A percentile compares a stretch with the other conserved stretches of the same genome.
phyloP scores from a whole-genome alignment of 768 basidiomycete species.

The Boletus vinaceobasis region DNA sequence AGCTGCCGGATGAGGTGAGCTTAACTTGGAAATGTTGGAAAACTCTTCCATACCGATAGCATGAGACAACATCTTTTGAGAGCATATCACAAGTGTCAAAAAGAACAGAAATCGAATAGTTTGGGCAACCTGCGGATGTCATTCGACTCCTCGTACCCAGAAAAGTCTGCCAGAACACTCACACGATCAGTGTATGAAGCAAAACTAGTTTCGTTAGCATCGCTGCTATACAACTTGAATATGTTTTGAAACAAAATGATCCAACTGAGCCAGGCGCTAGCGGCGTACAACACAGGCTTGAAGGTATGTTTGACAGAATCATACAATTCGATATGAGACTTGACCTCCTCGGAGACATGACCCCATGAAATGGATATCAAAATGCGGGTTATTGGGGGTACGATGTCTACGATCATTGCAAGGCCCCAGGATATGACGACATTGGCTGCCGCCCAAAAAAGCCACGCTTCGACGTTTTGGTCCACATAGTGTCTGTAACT shows the following conservation, averaged over 20 bases:
- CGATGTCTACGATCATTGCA: conserved; percentile 65
- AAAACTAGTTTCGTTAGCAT: conserved; percentile 39
- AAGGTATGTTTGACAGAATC: conserved; percentile 63
- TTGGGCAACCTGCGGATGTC: conserved; percentile 46
- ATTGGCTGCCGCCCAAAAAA: conserved; percentile 80
- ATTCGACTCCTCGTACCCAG: not conserved
- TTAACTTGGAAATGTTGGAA: not conserved
- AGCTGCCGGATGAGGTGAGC: conserved; percentile 34
- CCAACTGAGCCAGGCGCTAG: conserved; percentile 71
- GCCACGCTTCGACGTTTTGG: conserved; percentile 71
- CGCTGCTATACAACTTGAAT: conserved; percentile 50
- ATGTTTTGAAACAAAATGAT: conserved; percentile 68
- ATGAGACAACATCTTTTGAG: conserved; percentile 68
- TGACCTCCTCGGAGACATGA: conserved; percentile 67
- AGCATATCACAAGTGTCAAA: conserved; percentile 58
- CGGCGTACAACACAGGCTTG: conserved; percentile 73
- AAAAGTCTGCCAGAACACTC: conserved; percentile 12
- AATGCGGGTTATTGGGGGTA: conserved; percentile 53
- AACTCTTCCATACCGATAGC: conserved; percentile 41
- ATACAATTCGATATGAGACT: conserved; percentile 66
- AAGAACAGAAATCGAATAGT: conserved; percentile 75
- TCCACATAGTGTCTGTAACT: conserved; percentile 56
- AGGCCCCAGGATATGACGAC: conserved; percentile 77
- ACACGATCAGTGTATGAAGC: conserved; percentile 63
- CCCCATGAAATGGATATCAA: conserved; percentile 66